Base-by-base conservation (phyloP, 1,284 basidiomycete species). In the Somion occarium region DNA sequence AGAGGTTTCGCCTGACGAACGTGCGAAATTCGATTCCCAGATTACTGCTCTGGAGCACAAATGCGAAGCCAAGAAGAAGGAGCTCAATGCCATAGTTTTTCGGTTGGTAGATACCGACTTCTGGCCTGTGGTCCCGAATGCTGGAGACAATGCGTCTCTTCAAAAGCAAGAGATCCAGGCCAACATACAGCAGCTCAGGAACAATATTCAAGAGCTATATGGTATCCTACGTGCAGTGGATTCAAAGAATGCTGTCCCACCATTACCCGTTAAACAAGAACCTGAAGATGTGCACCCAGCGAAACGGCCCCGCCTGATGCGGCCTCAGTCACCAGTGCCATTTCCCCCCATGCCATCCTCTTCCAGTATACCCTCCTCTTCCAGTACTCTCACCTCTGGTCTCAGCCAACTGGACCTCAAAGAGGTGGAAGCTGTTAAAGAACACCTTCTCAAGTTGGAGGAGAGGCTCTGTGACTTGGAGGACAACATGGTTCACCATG, bases 401-500 rank as follows among this genome's bases (percentile, higher is more conserved):
- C 46, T 48, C 1, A 19, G 54, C 18, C 53, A 59, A 15, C 53
- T 51, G 44, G 46, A 51, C 27, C 56, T 55, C 20, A 56, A 15
- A 41, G 71, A 73, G 13, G 39, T 74, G 20, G 71, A 71, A 34
- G 53, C 55, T 3, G 57, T 82, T 12, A 61, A 58, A n/a, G 71
- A 74, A 12, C 65, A 65, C n/a, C 54, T 81, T 26, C 39, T 52
- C 12, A 55, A 56, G 1, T 61, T 83, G 9, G 72, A 76, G 19
- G 60, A 56, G n/a, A 65, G 63, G 1, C 56, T 78, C 20, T 24
- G 52, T 11, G 67, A 71, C 2, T 58, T 82, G 26, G 64, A 76
- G 54, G 78, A 80, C 54, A 70, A 75, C 48, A 56, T 79, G 38
- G 56, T 56, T 2, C 69, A 71, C 44, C 70, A 71, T 44, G 68